Evolutionary conservation across 176 grass and related monocot genomes (phyloP).

Genomic region (Oryza australiensis): DNA sequence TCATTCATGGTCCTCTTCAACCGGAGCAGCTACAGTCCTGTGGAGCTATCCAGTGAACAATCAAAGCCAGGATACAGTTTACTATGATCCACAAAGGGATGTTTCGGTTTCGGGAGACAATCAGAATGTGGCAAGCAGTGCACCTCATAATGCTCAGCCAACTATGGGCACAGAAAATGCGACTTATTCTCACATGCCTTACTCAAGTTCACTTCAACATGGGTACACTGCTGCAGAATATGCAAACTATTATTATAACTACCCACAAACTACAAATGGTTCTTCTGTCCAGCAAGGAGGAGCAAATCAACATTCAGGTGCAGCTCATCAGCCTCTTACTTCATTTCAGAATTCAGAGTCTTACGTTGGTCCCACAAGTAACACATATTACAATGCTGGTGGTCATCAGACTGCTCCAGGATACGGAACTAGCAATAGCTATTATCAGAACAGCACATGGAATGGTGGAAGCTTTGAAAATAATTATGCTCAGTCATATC

Average conservation of each 20-base stretch:
- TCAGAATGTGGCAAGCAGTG: constrained; percentile 52
- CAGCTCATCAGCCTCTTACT: constrained; percentile 97
- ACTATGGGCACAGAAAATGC: constrained; percentile 35
- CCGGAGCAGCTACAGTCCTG: constrained; percentile 37
- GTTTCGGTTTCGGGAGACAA: constrained; percentile 50
- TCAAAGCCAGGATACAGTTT: constrained; percentile 48
- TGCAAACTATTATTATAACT: constrained; percentile 64
- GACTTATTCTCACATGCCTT: constrained; percentile 55
- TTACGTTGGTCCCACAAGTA: constrained; percentile 84
- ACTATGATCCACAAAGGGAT: constrained; percentile 80
- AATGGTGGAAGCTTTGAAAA: constrained; percentile 52
- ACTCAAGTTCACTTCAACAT: constrained; percentile 59
- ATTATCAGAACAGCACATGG: constrained; percentile 66
- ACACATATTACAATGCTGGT: constrained; percentile 99
- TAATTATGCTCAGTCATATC: constrained; percentile 50
- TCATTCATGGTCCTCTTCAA: constrained; percentile 59
- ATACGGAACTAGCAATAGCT: constrained; percentile 72
- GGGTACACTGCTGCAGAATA: constrained; percentile 66
- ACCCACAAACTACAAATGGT: constrained; percentile 58
- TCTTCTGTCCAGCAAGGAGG: constrained; percentile 66
- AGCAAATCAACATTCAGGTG: constrained; percentile 97
- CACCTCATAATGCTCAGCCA: constrained; percentile 41
- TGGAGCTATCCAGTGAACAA: constrained; percentile 59
- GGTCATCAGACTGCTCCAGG: constrained; percentile 78
- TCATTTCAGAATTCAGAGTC: constrained; percentile 99